These are phyloP conservation scores for Hericium coralloides DNA, from an alignment of 768 basidiomycete genomes.

Conservation along the genomic window DNA sequence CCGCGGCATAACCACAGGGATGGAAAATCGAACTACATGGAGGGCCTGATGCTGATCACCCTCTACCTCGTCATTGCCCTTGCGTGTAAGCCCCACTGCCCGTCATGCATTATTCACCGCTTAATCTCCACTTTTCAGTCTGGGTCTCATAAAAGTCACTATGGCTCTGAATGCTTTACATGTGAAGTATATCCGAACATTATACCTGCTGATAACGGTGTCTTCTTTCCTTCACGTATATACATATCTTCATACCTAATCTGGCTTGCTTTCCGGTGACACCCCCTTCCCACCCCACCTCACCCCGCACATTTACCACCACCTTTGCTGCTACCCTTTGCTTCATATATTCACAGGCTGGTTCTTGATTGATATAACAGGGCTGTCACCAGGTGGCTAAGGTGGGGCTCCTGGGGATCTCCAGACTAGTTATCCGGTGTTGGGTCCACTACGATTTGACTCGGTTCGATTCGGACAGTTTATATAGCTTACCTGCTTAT, in stretches of 20 bases:
- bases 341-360: background rate
- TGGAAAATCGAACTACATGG: conserved; percentile 88
- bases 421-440: too few relatives aligned
- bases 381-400: too few relatives aligned
- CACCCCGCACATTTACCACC: too few relatives aligned
- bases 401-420: too few relatives aligned
- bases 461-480: background rate
- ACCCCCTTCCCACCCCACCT: too few relatives aligned
- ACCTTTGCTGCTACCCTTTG: too few relatives aligned
- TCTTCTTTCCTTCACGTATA: background rate
- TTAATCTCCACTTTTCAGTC: conserved; percentile 20
- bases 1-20: conserved; percentile 34
- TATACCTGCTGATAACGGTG: background rate
- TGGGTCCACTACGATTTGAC: background rate
- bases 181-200: background rate
- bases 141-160: conserved; percentile 31
- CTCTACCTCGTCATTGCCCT: conserved; percentile 78
- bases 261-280: too few relatives aligned
- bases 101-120: background rate
- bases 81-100: conserved; percentile 44
- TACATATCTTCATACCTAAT: too few relatives aligned
- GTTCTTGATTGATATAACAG: background rate
- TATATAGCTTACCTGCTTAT: too few relatives aligned
- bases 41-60: conserved; percentile 70
- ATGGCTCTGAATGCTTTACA: background rate